Percentiles rank a stretch among this genome's conserved stretches.
phyloP scores from a whole-genome alignment of 345 rosid species.

The Gossypium australe region DNA sequence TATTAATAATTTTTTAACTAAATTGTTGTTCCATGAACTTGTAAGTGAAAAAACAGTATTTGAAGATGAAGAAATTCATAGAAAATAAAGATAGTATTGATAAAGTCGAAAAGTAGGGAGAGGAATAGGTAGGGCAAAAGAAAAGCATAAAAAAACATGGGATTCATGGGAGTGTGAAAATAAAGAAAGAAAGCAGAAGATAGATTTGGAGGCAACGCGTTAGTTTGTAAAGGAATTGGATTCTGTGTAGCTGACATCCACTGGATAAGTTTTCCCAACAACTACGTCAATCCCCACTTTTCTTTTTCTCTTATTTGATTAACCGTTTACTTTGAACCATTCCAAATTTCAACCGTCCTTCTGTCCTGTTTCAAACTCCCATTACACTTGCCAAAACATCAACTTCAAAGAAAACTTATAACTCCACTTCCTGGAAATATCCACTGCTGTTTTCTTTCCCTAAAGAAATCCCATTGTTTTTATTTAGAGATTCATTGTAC shows the following conservation, averaged over 20 bases:
- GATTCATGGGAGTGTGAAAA: neutral
- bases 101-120: too few species aligned
- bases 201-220: neutral
- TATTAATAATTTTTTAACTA: too few species aligned
- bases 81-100: neutral
- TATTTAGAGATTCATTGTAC: neutral
- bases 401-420: too few species aligned
- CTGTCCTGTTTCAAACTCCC: conserved; percentile 7
- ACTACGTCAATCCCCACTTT: conserved; percentile 24
- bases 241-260: conserved; percentile 8
- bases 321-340: conserved; percentile 33
- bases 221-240: neutral
- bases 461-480: neutral
- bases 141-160: neutral
- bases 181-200: neutral
- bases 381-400: neutral
- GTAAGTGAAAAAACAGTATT: too few species aligned
- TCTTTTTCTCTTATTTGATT: neutral
- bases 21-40: too few species aligned
- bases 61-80: too few species aligned
- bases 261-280: conserved; percentile 15
- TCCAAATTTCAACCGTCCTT: conserved; percentile 7
- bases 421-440: neutral
- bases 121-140: neutral
- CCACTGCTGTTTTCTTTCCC: neutral